Evolutionary conservation across 1,284 basidiomycete species (phyloP).

Genomic region (Phellinidium pouzarii): DNA sequence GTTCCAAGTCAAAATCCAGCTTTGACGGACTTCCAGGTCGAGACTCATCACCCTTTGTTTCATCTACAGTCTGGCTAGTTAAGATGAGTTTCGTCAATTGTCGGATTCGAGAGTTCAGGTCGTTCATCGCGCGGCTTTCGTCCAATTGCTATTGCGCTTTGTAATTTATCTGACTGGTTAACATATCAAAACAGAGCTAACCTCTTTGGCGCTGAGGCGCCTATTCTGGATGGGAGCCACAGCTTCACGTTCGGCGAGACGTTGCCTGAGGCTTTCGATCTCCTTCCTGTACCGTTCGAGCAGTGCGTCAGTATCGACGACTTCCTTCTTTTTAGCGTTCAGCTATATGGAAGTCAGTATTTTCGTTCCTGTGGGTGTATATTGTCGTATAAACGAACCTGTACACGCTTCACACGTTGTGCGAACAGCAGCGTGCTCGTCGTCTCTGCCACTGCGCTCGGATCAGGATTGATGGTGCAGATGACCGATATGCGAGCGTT

Average conservation of each 20-base stretch:
- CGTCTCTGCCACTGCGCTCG: slow-evolving; percentile 68
- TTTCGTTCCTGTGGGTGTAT: no score
- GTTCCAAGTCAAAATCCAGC: slow-evolving; percentile 79
- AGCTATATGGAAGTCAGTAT: no score
- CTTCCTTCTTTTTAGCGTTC: slow-evolving; percentile 87
- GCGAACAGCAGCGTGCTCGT: slow-evolving; percentile 87
- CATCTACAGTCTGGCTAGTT: slow-evolving; percentile 75
- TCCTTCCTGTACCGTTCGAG: slow-evolving; percentile 88
- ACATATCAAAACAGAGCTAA: slow-evolving; percentile 24
- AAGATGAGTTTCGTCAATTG: slow-evolving; percentile 85
- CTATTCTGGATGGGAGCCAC: slow-evolving; percentile 42
- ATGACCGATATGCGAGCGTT: slow-evolving; percentile 95
- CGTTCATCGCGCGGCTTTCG: slow-evolving; percentile 72
- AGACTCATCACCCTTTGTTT: slow-evolving; percentile 58
- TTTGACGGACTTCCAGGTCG: slow-evolving; percentile 75
- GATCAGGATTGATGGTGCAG: slow-evolving; percentile 88
- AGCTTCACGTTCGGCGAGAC: slow-evolving; percentile 60
- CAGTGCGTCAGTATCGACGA: slow-evolving; percentile 87
- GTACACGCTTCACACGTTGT: slow-evolving; percentile 78
- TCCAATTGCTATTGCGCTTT: slow-evolving; percentile 53
- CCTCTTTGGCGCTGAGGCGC: slow-evolving; percentile 65
- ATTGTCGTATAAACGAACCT: slow-evolving; percentile 31
- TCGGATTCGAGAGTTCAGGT: slow-evolving; percentile 73
- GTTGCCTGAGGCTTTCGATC: slow-evolving; percentile 75
- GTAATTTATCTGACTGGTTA: slow-evolving; percentile 1